Evolutionary conservation across 352 stramenopile genomes (phyloP).

Genomic region (Phytophthora cactorum): DNA sequence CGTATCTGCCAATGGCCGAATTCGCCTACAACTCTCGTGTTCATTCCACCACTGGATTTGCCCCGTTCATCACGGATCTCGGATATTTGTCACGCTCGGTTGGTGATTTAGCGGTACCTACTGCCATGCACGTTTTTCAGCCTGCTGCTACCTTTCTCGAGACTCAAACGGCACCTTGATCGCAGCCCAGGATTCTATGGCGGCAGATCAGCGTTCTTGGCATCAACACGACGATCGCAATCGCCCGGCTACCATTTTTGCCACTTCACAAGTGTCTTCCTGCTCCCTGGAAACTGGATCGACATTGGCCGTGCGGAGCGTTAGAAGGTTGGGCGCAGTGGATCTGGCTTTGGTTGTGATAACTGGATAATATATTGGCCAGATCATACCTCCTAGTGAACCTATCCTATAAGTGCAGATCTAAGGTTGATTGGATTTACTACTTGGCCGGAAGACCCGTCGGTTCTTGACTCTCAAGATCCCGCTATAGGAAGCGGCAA

Average conservation of each 20-base stretch:
- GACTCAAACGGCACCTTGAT: neutral
- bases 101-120: neutral
- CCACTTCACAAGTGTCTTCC: too few relatives aligned
- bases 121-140: neutral
- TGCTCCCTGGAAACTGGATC: too few relatives aligned
- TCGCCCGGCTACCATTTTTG: neutral
- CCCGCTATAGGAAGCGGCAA: too few relatives aligned
- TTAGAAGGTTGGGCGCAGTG: too few relatives aligned
- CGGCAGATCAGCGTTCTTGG: conserved; percentile 5
- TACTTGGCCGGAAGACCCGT: too few relatives aligned
- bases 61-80: conserved; percentile 2
- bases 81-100: conserved; percentile 16
- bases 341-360: too few relatives aligned
- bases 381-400: too few relatives aligned
- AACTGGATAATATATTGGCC: too few relatives aligned
- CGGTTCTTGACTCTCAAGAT: too few relatives aligned
- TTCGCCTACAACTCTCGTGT: conserved; percentile 15
- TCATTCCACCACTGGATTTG: conserved; percentile 9
- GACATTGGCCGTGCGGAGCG: too few relatives aligned
- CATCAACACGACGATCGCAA: conserved; percentile 12
- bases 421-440: too few relatives aligned
- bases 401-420: too few relatives aligned
- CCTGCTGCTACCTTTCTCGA: conserved; percentile 4
- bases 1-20: conserved; percentile 1
- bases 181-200: conserved; percentile 4